Percentiles rank a stretch among this genome's conserved stretches.
phyloP scores from a whole-genome alignment of 305 asterid genomes.

The Solanum aculeatissimum region DNA sequence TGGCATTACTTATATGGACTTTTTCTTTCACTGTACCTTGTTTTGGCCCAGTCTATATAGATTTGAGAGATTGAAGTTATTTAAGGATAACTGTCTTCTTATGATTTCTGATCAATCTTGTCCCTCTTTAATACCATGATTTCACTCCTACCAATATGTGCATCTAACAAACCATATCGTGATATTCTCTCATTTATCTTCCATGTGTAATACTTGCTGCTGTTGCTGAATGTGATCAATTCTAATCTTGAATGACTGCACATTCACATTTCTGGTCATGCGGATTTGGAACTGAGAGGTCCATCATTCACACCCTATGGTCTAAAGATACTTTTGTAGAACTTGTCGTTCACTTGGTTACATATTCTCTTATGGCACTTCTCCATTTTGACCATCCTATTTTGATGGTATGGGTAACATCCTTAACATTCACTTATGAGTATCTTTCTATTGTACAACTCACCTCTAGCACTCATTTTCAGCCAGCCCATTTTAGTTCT shows the following conservation, averaged over 20 bases:
- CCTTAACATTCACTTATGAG: neutral
- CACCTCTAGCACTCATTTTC: neutral
- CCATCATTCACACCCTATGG: neutral
- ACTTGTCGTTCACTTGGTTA: neutral
- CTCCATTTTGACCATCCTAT: neutral
- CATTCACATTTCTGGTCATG: neutral
- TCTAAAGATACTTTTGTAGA: neutral
- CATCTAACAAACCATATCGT: neutral
- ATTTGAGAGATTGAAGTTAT: neutral
- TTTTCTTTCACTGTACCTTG: neutral
- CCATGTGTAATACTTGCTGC: neutral
- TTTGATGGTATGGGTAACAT: neutral
- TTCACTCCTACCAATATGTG: neutral
- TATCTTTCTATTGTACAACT: neutral
- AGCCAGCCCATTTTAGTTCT: too few species aligned
- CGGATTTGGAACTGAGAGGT: neutral
- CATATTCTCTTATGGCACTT: neutral
- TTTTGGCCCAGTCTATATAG: neutral
- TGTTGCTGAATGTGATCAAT: neutral
- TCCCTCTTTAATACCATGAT: neutral
- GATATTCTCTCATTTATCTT: neutral
- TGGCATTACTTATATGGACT: neutral
- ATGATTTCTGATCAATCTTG: neutral
- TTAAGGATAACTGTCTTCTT: neutral
- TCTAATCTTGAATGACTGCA: neutral